phyloP scores from a whole-genome alignment of 306 rosid species.

The Pyrus communis region DNA sequence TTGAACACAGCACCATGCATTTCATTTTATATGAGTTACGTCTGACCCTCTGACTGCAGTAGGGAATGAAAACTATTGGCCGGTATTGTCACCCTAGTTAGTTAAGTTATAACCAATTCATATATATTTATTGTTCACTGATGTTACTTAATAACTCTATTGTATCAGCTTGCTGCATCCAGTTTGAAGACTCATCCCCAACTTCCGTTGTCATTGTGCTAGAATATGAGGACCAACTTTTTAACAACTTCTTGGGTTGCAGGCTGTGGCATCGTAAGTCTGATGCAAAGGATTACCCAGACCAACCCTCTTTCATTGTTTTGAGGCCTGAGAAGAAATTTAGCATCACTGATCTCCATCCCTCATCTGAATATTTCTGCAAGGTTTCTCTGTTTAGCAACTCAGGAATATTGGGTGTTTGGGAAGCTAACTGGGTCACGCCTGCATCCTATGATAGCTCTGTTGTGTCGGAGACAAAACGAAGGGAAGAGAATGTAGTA shows the following conservation, averaged over 20 bases:
- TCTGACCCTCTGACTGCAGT: neutral
- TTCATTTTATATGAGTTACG: neutral
- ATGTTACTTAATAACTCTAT: constrained; percentile 4
- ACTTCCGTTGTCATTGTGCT: constrained; percentile 63
- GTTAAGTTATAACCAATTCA: neutral
- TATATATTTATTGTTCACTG: neutral
- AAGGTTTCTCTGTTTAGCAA: constrained; percentile 78
- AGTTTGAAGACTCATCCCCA: constrained; percentile 63
- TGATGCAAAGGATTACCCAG: constrained; percentile 50
- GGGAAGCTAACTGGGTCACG: constrained; percentile 81
- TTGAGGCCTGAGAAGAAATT: constrained; percentile 74
- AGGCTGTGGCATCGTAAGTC: constrained; percentile 67
- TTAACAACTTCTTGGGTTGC: constrained; percentile 62
- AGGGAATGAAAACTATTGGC: neutral
- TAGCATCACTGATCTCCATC: constrained; percentile 54
- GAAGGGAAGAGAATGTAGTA: constrained; percentile 19
- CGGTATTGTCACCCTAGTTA: neutral
- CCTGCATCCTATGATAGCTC: constrained; percentile 29
- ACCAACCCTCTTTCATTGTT: constrained; percentile 73
- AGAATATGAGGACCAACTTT: constrained; percentile 48
- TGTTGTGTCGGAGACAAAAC: constrained; percentile 13
- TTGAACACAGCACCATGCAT: neutral
- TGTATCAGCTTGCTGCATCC: constrained; percentile 56
- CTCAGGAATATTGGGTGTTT: constrained; percentile 55
- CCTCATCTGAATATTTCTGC: constrained; percentile 73